phyloP scores from a whole-genome alignment of 1,139 yeast species.

The Debaryomyces robertsiae region DNA sequence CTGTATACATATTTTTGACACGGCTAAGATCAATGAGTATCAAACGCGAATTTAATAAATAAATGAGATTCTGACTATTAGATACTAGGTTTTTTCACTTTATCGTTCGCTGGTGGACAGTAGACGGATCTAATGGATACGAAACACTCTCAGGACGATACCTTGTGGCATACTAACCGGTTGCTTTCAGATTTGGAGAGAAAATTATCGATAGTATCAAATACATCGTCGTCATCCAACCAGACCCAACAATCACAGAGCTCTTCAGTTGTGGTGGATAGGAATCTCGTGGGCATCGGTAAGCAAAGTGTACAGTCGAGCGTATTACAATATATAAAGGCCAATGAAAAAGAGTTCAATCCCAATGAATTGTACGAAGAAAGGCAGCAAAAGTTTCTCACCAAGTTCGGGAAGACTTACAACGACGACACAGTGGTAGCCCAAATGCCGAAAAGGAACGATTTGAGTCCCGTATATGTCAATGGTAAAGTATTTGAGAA shows the following conservation, averaged over 20 bases:
- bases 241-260: slow-evolving; percentile 27
- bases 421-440: slow-evolving; percentile 19
- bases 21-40: slow-evolving; percentile 7
- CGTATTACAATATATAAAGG: slow-evolving; percentile 34
- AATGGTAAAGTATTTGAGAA: too few species aligned
- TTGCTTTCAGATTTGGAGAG: slow-evolving; percentile 34
- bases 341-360: slow-evolving; percentile 20
- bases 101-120: slow-evolving; percentile 5
- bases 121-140: slow-evolving; percentile 5
- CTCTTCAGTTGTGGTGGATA: slow-evolving; percentile 37
- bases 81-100: background rate
- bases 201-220: slow-evolving; percentile 30
- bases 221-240: slow-evolving; percentile 28
- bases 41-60: slow-evolving; percentile 10
- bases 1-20: background rate
- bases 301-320: slow-evolving; percentile 33
- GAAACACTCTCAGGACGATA: slow-evolving; percentile 10
- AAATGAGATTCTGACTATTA: too few species aligned
- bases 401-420: slow-evolving; percentile 32
- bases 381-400: slow-evolving; percentile 35
- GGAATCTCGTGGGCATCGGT: slow-evolving; percentile 30
- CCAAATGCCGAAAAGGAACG: background rate
- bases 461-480: background rate
- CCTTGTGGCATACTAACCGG: slow-evolving; percentile 27
- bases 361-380: slow-evolving; percentile 36